Evolutionary conservation across 352 stramenopile genomes (phyloP).

Genomic region (Thraustochytrium striatum): DNA sequence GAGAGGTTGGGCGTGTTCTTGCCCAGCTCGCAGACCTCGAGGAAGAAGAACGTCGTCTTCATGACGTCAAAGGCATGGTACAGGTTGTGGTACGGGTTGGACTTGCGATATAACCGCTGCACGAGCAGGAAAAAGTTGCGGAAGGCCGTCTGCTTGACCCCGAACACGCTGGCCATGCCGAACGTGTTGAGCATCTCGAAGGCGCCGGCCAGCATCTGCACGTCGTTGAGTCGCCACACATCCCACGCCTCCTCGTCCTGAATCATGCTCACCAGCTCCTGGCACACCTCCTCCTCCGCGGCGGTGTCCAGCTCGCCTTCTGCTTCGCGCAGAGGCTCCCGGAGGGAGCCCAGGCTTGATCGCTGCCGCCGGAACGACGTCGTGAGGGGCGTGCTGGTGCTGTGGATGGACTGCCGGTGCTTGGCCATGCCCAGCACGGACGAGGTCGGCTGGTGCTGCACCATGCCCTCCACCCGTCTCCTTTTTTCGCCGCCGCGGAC

Average conservation of each 20-base stretch:
- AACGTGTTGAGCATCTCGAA: conserved; percentile 35
- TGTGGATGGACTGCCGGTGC: neutral
- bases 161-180: neutral
- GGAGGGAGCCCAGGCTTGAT: neutral
- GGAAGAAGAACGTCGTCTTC: conserved; percentile 36
- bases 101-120: neutral
- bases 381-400: neutral
- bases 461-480: too few relatives aligned
- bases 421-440: neutral
- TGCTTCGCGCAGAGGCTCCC: neutral
- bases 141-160: conserved; percentile 35
- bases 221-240: conserved; percentile 13
- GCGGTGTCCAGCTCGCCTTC: neutral
- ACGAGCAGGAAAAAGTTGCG: conserved; percentile 1
- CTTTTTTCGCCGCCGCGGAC: too few relatives aligned
- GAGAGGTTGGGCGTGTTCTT: conserved; percentile 29
- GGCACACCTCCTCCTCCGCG: neutral
- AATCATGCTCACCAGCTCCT: neutral
- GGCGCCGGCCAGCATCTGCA: conserved; percentile 43
- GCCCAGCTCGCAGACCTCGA: conserved; percentile 1
- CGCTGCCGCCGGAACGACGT: neutral
- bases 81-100: conserved; percentile 46
- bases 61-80: conserved; percentile 46
- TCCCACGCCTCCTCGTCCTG: conserved; percentile 26
- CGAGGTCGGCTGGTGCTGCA: neutral